Evolutionary conservation across 1,284 basidiomycete genomes (phyloP).

Genomic region (Pyrrhoderma lamaoense): DNA sequence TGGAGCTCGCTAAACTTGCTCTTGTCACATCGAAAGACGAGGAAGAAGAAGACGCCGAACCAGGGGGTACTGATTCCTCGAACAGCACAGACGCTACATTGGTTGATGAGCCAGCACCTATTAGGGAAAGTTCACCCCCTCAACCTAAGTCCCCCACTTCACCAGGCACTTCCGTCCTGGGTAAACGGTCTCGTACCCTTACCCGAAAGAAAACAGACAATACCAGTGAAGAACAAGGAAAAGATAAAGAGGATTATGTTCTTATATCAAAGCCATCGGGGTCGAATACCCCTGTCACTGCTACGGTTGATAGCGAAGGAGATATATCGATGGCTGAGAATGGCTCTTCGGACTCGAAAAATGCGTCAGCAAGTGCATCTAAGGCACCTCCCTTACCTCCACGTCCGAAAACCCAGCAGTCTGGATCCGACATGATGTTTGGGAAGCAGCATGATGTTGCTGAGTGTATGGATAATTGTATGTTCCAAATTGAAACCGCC

Average conservation of each 20-base stretch:
- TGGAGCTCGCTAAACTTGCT: conserved; percentile 89
- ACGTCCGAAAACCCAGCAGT: conserved; percentile 46
- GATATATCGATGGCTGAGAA: conserved; percentile 42
- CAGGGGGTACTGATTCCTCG: conserved; percentile 67
- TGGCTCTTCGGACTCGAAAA: conserved; percentile 20
- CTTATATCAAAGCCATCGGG: conserved; percentile 33
- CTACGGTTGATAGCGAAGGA: conserved; percentile 20
- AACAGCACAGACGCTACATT: conserved; percentile 80
- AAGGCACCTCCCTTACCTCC: conserved; percentile 58
- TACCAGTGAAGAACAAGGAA: conserved; percentile 29
- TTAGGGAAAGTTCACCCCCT: conserved; percentile 15
- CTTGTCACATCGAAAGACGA: conserved; percentile 87
- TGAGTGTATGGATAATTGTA: conserved; percentile 98
- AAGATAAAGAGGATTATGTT: conserved; percentile 43
- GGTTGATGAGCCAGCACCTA: conserved; percentile 54
- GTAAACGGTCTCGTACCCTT: conserved; percentile 56
- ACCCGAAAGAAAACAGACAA: conserved; percentile 34
- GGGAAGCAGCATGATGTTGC: conserved; percentile 98
- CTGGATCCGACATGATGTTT: conserved; percentile 85
- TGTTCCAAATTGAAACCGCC: conserved; percentile 96
- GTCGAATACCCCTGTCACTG: conserved; percentile 15
- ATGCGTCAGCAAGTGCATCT: conserved; percentile 11
- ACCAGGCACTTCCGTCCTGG: conserved; percentile 53
- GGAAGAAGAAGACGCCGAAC: conserved; percentile 73
- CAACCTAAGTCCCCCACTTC: conserved; percentile 19